Evolutionary conservation across 352 stramenopile species (phyloP).

Genomic region (Globisporangium nunn): DNA sequence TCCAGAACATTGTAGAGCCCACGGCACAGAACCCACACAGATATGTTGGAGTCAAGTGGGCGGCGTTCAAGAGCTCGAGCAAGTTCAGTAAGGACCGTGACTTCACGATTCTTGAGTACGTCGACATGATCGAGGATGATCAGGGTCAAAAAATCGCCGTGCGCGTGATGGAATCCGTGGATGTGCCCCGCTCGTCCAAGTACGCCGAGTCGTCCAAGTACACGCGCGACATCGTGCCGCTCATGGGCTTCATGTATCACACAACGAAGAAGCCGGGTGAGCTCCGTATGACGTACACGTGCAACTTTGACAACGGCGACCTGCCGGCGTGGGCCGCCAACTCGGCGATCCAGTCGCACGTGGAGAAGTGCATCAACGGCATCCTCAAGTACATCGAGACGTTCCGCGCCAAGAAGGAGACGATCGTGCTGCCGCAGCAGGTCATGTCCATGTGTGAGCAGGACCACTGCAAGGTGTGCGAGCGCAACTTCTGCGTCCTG

Average conservation of each 20-base stretch:
- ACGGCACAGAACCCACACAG: conserved; percentile 55
- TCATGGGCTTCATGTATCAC: conserved; percentile 87
- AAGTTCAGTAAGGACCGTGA: conserved; percentile 76
- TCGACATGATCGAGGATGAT: conserved; percentile 85
- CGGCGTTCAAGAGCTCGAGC: conserved; percentile 77
- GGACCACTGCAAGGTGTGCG: conserved; percentile 62
- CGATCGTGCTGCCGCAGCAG: conserved; percentile 71
- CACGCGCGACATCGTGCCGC: conserved; percentile 61
- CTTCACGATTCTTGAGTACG: conserved; percentile 82
- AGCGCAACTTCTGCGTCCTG: conserved; percentile 71
- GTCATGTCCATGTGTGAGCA: conserved; percentile 69
- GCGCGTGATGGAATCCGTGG: conserved; percentile 79
- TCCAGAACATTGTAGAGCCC: conserved; percentile 76
- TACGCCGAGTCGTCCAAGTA: conserved; percentile 62
- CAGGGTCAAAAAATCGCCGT: conserved; percentile 81
- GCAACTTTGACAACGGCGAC: conserved; percentile 82
- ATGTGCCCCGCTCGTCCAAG: conserved; percentile 46
- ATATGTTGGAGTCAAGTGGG: conserved; percentile 83
- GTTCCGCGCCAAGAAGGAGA: conserved; percentile 57
- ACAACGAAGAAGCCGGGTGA: conserved; percentile 73
- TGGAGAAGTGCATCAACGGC: conserved; percentile 81
- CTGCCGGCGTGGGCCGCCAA: conserved; percentile 77
- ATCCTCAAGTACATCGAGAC: conserved; percentile 85
- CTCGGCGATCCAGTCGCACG: conserved; percentile 81
- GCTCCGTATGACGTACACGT: conserved; percentile 82